Percentiles rank a stretch among this genome's conserved stretches.
These are phyloP conservation scores for Neonectria punicea DNA, from an alignment of 2,329 filamentous ascomycete genomes.

Conservation along the genomic window DNA sequence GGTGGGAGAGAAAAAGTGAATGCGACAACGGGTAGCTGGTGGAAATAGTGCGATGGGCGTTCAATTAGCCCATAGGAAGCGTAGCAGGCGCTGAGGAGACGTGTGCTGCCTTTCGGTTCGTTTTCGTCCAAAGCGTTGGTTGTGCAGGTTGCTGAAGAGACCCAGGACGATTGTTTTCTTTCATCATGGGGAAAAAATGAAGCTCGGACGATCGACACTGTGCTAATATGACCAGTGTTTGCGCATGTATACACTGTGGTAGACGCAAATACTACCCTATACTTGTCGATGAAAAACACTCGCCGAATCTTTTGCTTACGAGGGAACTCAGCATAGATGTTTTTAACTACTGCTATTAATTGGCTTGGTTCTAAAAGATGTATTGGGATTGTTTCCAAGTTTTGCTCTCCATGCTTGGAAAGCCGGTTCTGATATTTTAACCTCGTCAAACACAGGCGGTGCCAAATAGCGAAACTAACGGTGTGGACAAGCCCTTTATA, in stretches of 20 bases:
- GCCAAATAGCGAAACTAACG: too few relatives aligned
- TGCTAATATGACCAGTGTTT: neutral
- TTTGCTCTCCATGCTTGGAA: too few relatives aligned
- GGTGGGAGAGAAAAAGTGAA: neutral
- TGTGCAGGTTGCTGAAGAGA: neutral
- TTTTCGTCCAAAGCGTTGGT: neutral
- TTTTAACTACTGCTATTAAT: too few relatives aligned
- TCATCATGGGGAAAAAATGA: conserved; percentile 10
- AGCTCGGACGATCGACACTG: conserved; percentile 9
- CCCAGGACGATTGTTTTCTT: neutral
- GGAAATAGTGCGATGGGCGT: neutral
- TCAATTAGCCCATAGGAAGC: conserved; percentile 20
- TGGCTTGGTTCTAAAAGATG: too few relatives aligned
- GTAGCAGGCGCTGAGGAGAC: neutral
- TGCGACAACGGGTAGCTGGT: conserved; percentile 6
- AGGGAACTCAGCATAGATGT: too few relatives aligned
- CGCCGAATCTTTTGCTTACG: neutral
- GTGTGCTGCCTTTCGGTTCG: neutral
- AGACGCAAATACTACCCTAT: neutral
- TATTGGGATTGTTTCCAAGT: too few relatives aligned
- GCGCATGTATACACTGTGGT: neutral
- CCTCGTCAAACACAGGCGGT: too few relatives aligned
- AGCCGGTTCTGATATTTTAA: too few relatives aligned
- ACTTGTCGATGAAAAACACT: neutral
- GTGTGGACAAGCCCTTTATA: too few relatives aligned